A percentile compares a stretch with the other conserved stretches of the same genome.
These are phyloP conservation scores for Pichia cabralensis DNA, from an alignment of 805 yeast species.

Conservation along the genomic window DNA sequence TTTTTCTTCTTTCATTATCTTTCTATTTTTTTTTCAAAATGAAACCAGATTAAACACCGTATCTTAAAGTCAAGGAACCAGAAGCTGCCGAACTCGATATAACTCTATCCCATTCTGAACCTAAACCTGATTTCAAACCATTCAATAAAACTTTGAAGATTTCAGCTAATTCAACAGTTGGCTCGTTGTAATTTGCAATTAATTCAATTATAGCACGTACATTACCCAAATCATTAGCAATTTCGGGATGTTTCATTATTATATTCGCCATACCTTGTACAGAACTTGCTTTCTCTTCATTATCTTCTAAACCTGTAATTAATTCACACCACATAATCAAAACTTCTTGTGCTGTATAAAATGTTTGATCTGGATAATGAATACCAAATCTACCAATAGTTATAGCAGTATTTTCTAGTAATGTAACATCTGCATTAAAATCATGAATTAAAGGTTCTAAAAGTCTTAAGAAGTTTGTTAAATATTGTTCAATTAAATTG, in stretches of 20 bases:
- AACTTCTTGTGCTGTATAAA: slow-evolving; percentile 6
- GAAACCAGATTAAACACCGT: no score
- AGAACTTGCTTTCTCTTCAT: slow-evolving; percentile 82
- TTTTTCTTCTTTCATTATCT: not conserved
- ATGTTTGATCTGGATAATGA: slow-evolving; percentile 39
- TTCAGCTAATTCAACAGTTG: slow-evolving; percentile 35
- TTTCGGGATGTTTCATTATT: slow-evolving; percentile 57
- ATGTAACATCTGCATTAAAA: slow-evolving; percentile 46
- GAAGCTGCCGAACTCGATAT: slow-evolving; percentile 1
- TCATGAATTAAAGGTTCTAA: slow-evolving; percentile 52
- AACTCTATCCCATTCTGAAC: slow-evolving; percentile 24
- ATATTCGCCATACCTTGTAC: slow-evolving; percentile 75
- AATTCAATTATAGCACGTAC: slow-evolving; percentile 48
- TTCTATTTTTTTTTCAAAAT: no score
- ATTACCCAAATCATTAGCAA: slow-evolving; percentile 33
- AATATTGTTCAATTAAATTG: slow-evolving; percentile 39
- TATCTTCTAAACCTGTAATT: slow-evolving; percentile 59
- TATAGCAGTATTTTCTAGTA: slow-evolving; percentile 80
- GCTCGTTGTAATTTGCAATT: slow-evolving; percentile 44
- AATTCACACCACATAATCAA: slow-evolving; percentile 67
- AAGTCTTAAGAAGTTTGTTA: slow-evolving; percentile 42
- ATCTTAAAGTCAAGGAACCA: slow-evolving; percentile 5
- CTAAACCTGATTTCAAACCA: slow-evolving; percentile 39
- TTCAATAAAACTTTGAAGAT: slow-evolving; percentile 34
- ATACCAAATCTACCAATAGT: slow-evolving; percentile 82